phyloP scores from a whole-genome alignment of 495 filamentous ascomycete species.

The Haplographium delicatum region DNA sequence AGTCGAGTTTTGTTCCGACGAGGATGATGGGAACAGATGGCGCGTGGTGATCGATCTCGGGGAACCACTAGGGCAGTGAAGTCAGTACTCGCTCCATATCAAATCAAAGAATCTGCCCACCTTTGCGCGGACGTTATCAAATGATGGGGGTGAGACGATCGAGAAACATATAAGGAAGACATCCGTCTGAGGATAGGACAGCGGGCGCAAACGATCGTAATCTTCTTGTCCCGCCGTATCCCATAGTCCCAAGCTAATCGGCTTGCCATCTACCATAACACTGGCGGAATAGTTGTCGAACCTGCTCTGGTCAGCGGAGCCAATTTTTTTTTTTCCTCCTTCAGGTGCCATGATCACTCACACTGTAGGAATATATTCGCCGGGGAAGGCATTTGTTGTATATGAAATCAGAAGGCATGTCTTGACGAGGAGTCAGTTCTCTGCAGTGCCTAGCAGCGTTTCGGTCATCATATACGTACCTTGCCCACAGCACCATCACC shows the following conservation, averaged over 20 bases:
- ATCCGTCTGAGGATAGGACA: conserved; percentile 97
- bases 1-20: conserved; percentile 94
- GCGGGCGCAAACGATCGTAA: conserved; percentile 85
- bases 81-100: conserved; percentile 2
- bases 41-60: conserved; percentile 95
- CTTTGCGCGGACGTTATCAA: conserved; percentile 97
- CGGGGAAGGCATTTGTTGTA: conserved; percentile 97
- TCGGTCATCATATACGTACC: conserved; percentile 21
- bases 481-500: conserved; percentile 99
- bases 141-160: conserved; percentile 93
- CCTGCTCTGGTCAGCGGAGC: conserved; percentile 41
- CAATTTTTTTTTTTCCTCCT: background rate
- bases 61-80: conserved; percentile 57
- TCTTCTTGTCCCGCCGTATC: conserved; percentile 96
- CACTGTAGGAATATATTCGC: conserved; percentile 99
- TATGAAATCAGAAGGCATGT: conserved; percentile 99
- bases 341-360: conserved; percentile 55
- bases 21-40: conserved; percentile 94
- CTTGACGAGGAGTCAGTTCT: conserved; percentile 39
- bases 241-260: conserved; percentile 95
- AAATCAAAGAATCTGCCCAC: conserved; percentile 38
- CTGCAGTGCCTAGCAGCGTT: background rate
- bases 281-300: conserved; percentile 99
- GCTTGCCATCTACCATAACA: conserved; percentile 97
- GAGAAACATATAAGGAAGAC: conserved; percentile 99